These are phyloP conservation scores for Leccinum subrobustum DNA, from an alignment of 1,284 basidiomycete species.

Conservation along the genomic window DNA sequence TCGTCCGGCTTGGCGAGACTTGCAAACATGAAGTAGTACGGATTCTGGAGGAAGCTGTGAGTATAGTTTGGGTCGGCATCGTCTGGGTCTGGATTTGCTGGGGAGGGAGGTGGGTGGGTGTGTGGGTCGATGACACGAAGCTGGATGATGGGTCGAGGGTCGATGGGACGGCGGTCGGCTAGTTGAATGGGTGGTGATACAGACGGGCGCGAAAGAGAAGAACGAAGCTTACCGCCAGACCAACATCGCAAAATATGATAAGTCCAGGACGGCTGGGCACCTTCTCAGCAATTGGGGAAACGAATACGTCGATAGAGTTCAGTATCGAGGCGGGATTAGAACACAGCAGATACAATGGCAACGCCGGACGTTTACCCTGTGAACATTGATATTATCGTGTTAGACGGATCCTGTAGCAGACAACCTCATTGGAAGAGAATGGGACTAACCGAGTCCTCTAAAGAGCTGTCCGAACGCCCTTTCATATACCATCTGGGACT, in stretches of 20 bases:
- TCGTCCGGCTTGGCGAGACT: too few relatives aligned
- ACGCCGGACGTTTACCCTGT: conserved; percentile 20
- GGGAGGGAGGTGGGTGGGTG: too few relatives aligned
- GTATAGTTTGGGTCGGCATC: too few relatives aligned
- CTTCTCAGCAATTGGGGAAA: conserved; percentile 14
- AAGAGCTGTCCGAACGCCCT: conserved; percentile 20
- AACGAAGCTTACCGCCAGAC: conserved; percentile 69
- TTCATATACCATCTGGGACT: conserved; percentile 17
- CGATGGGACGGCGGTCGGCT: conserved; percentile 93
- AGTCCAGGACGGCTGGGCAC: conserved; percentile 2
- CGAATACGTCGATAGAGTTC: conserved; percentile 17
- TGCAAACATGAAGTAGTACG: too few relatives aligned
- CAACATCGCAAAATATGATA: background rate
- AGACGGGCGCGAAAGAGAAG: conserved; percentile 8
- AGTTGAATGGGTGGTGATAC: conserved; percentile 7
- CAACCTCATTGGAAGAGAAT: background rate
- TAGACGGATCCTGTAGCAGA: background rate
- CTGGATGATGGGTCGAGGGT: conserved; percentile 94
- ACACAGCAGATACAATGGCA: conserved; percentile 23
- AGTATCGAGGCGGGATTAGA: conserved; percentile 19
- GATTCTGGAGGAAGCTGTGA: too few relatives aligned
- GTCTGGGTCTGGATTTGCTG: too few relatives aligned
- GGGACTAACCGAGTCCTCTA: conserved; percentile 19
- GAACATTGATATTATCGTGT: background rate
- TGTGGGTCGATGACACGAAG: conserved; percentile 57